Evolutionary conservation across 805 yeast genomes (phyloP), one percentile per base, ranked within the genome.

Genomic region (Pichia membranifaciens): DNA sequence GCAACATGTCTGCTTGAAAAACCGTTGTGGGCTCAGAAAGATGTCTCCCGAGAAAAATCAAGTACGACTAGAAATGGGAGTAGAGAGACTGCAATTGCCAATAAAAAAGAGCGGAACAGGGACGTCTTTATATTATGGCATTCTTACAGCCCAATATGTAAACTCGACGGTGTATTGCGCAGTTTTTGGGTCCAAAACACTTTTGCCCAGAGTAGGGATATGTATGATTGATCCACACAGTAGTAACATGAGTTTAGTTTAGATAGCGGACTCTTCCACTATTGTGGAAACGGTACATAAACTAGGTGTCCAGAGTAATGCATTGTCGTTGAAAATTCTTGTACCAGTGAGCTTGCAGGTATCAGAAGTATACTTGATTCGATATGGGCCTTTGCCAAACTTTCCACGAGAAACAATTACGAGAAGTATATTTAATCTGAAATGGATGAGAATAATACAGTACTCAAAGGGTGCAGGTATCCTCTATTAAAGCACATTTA

Each of bases 221-320:
- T 71, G 75, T 40, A 61, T 71, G 36, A 45, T 71, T 4, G 61
- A 68, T 43, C 55, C 65, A 13, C 63, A 58, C 31, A 68, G 71
- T 0, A 76, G 75, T 4, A 66, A 61, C 32, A 47, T 74, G 48
- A 59, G 59, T 2, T 44, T 71, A 17, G 63, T 72, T 13, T 67
- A 65, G 13, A 59, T 68, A 13, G 57, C 65, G 17, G 79, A 74
- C 52, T 68, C 78, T 0, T 76, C 69, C 51, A 73, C 76, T 0
- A 73, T 63, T 47, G 72, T 73, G 2, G 58, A 76, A 39, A 70
- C 76, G 0, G 55, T 74, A 8, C 73, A 74, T 49, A 69, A 69
- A 48, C 43, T 73, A 0, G 64, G 62, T 17, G 57, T 72, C 1
- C 59, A 58, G 9, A 23, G 16, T 23, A 15, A 31, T 10, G 17